phyloP scores from a whole-genome alignment of 2,329 filamentous ascomycete genomes.

The Rutstroemia sp. region DNA sequence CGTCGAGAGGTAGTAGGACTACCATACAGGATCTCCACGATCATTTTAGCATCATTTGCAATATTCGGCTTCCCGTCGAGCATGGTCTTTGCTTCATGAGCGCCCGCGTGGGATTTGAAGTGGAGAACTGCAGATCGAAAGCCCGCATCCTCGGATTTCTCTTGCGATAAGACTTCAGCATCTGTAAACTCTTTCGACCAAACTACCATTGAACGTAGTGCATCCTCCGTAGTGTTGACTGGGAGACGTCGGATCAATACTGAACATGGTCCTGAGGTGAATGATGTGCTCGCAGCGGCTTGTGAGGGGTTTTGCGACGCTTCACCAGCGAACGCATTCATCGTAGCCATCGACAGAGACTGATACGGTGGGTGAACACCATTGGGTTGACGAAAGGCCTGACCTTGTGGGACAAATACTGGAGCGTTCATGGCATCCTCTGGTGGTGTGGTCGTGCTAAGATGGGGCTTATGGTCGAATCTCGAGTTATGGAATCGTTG shows the following conservation, averaged over 20 bases:
- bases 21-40: conserved; percentile 48
- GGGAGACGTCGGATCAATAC: conserved; percentile 50
- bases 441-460: conserved; percentile 18
- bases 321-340: conserved; percentile 26
- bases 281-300: conserved; percentile 15
- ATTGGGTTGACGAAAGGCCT: conserved; percentile 27
- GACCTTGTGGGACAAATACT: conserved; percentile 27
- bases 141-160: conserved; percentile 42
- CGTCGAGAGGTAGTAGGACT: conserved; percentile 34
- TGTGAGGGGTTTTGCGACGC: conserved; percentile 16
- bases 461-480: conserved; percentile 17
- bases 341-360: conserved; percentile 27
- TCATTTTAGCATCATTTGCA: conserved; percentile 43
- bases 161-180: conserved; percentile 42
- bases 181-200: conserved; percentile 49
- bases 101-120: conserved; percentile 46
- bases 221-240: conserved; percentile 44
- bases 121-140: conserved; percentile 45
- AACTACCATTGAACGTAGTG: conserved; percentile 48
- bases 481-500: conserved; percentile 7
- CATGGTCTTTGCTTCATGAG: conserved; percentile 48
- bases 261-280: conserved; percentile 30
- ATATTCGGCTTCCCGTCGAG: conserved; percentile 48
- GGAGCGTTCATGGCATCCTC: conserved; percentile 31
- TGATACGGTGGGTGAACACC: conserved; percentile 24